Evolutionary conservation across 2,329 filamentous ascomycete species (phyloP).

Genomic region (Fusarium drepaniforme): DNA sequence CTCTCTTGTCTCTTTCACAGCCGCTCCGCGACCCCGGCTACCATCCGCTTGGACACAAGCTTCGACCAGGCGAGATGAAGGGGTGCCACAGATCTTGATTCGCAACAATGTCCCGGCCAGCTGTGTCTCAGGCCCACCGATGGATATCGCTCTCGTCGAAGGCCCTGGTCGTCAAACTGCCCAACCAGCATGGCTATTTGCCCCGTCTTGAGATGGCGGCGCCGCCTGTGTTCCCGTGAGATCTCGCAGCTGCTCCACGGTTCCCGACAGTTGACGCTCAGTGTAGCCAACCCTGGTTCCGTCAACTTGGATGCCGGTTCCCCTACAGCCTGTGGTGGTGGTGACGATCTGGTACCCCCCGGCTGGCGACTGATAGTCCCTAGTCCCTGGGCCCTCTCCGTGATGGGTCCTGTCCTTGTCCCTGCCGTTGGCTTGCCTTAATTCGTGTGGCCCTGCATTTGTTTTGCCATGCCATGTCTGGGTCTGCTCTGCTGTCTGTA

Average conservation of each 20-base stretch:
- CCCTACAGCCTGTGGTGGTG: constrained; percentile 38
- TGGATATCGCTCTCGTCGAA: constrained; percentile 32
- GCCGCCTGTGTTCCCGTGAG: constrained; percentile 44
- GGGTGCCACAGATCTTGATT: constrained; percentile 56
- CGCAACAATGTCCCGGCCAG: constrained; percentile 51
- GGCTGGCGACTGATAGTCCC: constrained; percentile 29
- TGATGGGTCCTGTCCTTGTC: constrained; percentile 29
- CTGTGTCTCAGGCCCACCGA: constrained; percentile 42
- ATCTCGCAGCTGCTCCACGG: constrained; percentile 48
- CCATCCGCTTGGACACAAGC: constrained; percentile 41
- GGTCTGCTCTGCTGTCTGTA: constrained; percentile 18
- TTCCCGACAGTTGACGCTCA: constrained; percentile 42
- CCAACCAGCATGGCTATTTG: constrained; percentile 41
- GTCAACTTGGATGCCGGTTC: constrained; percentile 49
- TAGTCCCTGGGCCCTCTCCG: constrained; percentile 28
- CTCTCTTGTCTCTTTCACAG: constrained; percentile 28
- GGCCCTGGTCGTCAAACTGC: constrained; percentile 40
- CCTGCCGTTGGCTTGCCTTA: constrained; percentile 32
- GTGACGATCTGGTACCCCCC: constrained; percentile 41
- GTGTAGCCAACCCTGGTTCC: constrained; percentile 46
- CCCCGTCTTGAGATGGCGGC: constrained; percentile 47
- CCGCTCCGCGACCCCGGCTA: constrained; percentile 32
- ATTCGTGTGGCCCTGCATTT: constrained; percentile 37
- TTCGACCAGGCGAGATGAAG: constrained; percentile 53
- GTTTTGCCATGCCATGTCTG: constrained; percentile 21